A percentile compares a stretch with the other conserved stretches of the same genome.
Conservation (phyloP, 441 rosid species). For the Hura crepitans region DNA sequence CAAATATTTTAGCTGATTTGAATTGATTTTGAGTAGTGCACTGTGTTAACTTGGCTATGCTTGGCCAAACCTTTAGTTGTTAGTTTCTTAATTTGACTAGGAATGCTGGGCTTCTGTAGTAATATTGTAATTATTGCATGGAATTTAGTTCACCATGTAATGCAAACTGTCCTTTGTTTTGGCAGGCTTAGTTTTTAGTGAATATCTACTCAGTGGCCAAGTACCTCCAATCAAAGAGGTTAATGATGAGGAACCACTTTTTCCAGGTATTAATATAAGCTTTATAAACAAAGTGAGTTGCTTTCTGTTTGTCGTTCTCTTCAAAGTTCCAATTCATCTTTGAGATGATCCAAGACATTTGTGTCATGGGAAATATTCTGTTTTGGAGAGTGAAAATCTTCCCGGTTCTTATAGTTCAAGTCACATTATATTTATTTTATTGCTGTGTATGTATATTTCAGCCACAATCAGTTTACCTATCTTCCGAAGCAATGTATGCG, state of each 20-base stretch:
- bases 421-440: slow-evolving; percentile 11
- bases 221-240: slow-evolving; percentile 86
- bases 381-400: not conserved
- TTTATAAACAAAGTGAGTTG: slow-evolving; percentile 39
- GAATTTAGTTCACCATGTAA: slow-evolving; percentile 3
- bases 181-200: slow-evolving; percentile 87
- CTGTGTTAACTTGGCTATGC: not conserved
- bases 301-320: not conserved
- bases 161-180: slow-evolving; percentile 9
- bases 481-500: slow-evolving; percentile 67
- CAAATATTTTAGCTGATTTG: not conserved
- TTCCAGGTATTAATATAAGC: slow-evolving; percentile 52
- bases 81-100: not conserved
- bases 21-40: not conserved
- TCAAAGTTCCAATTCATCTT: slow-evolving; percentile 1
- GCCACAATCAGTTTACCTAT: slow-evolving; percentile 40
- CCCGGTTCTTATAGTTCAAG: not conserved
- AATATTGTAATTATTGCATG: not conserved
- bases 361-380: not conserved
- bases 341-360: not conserved
- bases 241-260: slow-evolving; percentile 86
- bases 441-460: slow-evolving; percentile 27
- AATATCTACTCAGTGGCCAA: slow-evolving; percentile 86
- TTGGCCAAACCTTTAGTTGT: not conserved
- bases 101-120: not conserved